Base-by-base conservation (phyloP, 805 yeast genomes). In the Blastobotrys robertii region DNA sequence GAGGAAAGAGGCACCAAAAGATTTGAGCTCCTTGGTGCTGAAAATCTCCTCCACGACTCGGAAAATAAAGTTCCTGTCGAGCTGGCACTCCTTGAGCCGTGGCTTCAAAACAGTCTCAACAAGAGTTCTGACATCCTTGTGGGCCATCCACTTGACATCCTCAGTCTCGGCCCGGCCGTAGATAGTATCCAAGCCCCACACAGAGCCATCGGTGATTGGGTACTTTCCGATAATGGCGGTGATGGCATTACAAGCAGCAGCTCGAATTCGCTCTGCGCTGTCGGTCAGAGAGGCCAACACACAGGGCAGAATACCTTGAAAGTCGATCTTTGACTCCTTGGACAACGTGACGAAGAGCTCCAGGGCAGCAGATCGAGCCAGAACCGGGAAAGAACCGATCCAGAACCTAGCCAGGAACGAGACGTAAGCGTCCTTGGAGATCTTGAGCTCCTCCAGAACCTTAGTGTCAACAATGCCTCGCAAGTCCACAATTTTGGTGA, bases 61-160 rank as follows among this genome's bases (percentile, higher is more conserved):
- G 13, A 68, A 57, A 46, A 76, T 59, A 52, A 74, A 77, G 19
- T 64, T 59, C 30, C 62, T 62, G 50, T 80, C 87, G 48, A 78
- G 59, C 14, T 67, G 62, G 43, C 73, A 67, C 44, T 73, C 77
- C 7, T 64, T 59, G 31, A 56, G 51, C 44, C 59, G 50, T 22
- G 66, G 63, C 44, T 65, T 47, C 35, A 78, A 54, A 6, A 61
- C 46, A 9, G 44, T 60, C 11, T 58, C 54, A 11, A 75, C 45
- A 49, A 84, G 61, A 1, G 52, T 43, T 14, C 60, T 60, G n/a
- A 77, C 76, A 56, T 86, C 95, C 37, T 73, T 73, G 31, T 86
- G 81, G 15, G 80, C 64, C 6, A 67, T 53, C 65, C 67, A 65
- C 19, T 84, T 68, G 42, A 79, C 65, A 19, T 82, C 60, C 12